These are phyloP conservation scores for Trichocomaceae sp. DNA, from an alignment of 2,329 filamentous ascomycete genomes.

Conservation along the genomic window DNA sequence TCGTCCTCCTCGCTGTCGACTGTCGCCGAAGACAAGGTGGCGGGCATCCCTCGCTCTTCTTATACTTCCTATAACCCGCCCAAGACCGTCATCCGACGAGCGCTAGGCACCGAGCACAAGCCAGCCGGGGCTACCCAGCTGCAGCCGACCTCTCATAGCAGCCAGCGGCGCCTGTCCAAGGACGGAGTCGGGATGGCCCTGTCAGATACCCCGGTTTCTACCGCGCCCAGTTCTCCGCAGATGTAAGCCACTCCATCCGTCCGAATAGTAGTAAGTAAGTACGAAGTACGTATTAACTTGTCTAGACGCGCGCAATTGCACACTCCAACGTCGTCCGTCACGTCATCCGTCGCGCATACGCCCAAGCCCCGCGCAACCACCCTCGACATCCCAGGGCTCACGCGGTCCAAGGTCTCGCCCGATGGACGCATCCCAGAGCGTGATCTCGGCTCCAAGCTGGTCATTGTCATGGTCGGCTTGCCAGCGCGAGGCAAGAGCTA, in stretches of 20 bases:
- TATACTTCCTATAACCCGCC: slow-evolving; percentile 27
- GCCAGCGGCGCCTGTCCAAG: slow-evolving; percentile 28
- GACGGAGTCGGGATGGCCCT: slow-evolving; percentile 49
- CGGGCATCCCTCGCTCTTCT: slow-evolving; percentile 11
- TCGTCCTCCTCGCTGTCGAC: slow-evolving; percentile 1
- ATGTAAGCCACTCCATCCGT: slow-evolving; percentile 43
- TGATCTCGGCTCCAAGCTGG: slow-evolving; percentile 91
- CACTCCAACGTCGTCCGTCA: slow-evolving; percentile 54
- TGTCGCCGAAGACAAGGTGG: neutral
- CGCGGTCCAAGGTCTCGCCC: slow-evolving; percentile 87
- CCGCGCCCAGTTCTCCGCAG: slow-evolving; percentile 56
- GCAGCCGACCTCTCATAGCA: slow-evolving; percentile 16
- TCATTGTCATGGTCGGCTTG: slow-evolving; percentile 97
- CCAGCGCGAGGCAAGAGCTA: slow-evolving; percentile 96
- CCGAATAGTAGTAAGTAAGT: no score
- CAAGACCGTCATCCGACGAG: slow-evolving; percentile 37
- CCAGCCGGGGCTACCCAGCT: neutral
- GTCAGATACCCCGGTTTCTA: slow-evolving; percentile 58
- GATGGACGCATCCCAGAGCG: slow-evolving; percentile 89
- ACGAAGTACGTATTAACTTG: neutral
- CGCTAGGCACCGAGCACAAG: slow-evolving; percentile 36
- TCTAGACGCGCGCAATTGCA: slow-evolving; percentile 60
- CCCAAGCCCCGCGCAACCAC: slow-evolving; percentile 85
- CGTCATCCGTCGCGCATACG: slow-evolving; percentile 43
- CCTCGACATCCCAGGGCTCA: slow-evolving; percentile 93